Evolutionary conservation across 768 basidiomycete species (phyloP).

Genomic region (Russula compacta): DNA sequence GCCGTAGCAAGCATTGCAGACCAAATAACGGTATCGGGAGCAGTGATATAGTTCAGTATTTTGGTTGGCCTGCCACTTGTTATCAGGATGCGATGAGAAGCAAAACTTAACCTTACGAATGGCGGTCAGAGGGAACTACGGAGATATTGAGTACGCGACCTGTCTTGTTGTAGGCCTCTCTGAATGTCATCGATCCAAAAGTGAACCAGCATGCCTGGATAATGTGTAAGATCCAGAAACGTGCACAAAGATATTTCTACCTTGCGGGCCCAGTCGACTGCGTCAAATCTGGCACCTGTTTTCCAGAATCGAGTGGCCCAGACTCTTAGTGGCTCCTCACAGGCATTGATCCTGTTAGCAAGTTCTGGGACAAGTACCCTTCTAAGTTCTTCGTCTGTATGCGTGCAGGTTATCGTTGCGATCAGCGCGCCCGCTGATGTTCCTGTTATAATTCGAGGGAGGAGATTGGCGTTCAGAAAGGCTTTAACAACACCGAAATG

Average conservation of each 20-base stretch:
- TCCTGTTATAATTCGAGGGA: slow-evolving; percentile 90
- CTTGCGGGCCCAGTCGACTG: slow-evolving; percentile 83
- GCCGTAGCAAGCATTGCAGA: slow-evolving; percentile 78
- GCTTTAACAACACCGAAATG: slow-evolving; percentile 90
- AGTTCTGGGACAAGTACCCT: slow-evolving; percentile 70
- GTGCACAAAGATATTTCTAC: slow-evolving; percentile 30
- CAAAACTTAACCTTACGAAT: slow-evolving; percentile 46
- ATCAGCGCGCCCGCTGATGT: slow-evolving; percentile 90
- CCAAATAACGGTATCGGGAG: slow-evolving; percentile 88
- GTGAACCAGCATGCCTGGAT: slow-evolving; percentile 80
- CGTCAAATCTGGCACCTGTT: slow-evolving; percentile 95
- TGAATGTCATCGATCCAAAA: slow-evolving; percentile 88
- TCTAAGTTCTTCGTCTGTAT: slow-evolving; percentile 81
- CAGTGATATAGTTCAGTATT: slow-evolving; percentile 88
- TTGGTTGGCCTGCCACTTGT: slow-evolving; percentile 70
- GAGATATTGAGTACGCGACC: slow-evolving; percentile 92
- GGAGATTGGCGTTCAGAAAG: slow-evolving; percentile 73
- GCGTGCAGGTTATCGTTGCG: slow-evolving; percentile 67
- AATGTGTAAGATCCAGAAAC: neutral
- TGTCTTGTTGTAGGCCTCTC: slow-evolving; percentile 87
- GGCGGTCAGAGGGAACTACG: slow-evolving; percentile 81
- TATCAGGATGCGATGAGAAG: slow-evolving; percentile 1
- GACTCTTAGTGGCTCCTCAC: slow-evolving; percentile 62
- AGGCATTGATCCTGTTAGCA: slow-evolving; percentile 75
- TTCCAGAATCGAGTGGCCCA: slow-evolving; percentile 67